Evolutionary conservation across 352 stramenopile species (phyloP).

Genomic region (Thalassiosira allenii): DNA sequence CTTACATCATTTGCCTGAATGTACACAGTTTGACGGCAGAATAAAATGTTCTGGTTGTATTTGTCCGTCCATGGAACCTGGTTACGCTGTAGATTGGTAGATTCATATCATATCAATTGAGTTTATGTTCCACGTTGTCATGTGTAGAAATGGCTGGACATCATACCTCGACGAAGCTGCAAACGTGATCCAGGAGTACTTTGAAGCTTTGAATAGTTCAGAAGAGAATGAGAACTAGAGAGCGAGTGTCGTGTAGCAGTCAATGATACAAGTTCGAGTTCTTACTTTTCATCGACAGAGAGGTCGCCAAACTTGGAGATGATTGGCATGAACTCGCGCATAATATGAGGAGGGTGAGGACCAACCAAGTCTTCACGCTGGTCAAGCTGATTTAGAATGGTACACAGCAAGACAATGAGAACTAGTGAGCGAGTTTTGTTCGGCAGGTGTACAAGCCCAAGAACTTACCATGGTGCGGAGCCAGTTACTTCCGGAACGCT

Average conservation of each 20-base stretch:
- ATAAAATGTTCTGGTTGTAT: conserved; percentile 32
- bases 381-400: conserved; percentile 14
- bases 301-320: conserved; percentile 55
- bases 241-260: background rate
- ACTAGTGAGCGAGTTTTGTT: background rate
- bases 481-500: background rate
- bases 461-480: background rate
- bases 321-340: conserved; percentile 56
- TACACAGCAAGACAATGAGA: background rate
- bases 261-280: background rate
- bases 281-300: conserved; percentile 9
- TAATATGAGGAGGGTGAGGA: conserved; percentile 59
- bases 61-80: conserved; percentile 56
- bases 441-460: background rate
- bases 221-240: background rate
- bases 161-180: conserved; percentile 61
- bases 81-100: too few species aligned
- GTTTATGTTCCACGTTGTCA: too few species aligned
- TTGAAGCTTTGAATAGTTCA: too few species aligned
- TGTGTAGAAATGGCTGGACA: too few species aligned
- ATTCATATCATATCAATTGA: too few species aligned
- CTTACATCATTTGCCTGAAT: too few species aligned
- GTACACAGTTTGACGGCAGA: conserved; percentile 16
- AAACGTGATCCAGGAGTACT: conserved; percentile 52
- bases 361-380: conserved; percentile 51